phyloP scores from a whole-genome alignment of 257 asterid species.

The Catharanthus roseus region DNA sequence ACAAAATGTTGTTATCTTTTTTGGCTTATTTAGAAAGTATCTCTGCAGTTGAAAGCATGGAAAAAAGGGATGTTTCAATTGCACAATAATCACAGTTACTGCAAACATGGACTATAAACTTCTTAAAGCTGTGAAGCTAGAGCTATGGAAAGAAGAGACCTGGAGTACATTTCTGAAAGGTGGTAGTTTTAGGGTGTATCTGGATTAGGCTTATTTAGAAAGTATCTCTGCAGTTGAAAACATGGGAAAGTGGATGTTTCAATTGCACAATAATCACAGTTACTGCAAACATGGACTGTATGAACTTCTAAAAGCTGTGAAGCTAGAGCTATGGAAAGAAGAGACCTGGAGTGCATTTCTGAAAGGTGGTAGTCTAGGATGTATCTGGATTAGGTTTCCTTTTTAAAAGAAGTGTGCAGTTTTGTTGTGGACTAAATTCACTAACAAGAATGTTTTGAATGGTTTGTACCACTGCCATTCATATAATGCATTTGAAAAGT shows the following conservation, averaged over 20 bases:
- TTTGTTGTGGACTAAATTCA: neutral
- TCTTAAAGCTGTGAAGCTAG: neutral
- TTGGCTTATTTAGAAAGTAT: neutral
- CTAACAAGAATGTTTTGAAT: neutral
- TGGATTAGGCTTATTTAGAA: neutral
- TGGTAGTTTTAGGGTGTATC: no score
- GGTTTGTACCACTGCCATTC: neutral
- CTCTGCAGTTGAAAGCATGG: neutral
- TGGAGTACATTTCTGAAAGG: neutral
- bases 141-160: neutral
- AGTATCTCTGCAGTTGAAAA: neutral
- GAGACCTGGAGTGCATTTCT: neutral
- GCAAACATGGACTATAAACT: neutral
- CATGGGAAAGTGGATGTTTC: neutral
- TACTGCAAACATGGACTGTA: neutral
- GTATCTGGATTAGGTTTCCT: neutral
- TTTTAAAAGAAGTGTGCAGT: neutral
- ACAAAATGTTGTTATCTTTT: conserved; percentile 14
- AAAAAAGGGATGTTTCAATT: neutral
- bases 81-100: neutral
- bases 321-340: neutral
- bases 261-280: neutral
- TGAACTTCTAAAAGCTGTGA: neutral
- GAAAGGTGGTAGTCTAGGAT: neutral
- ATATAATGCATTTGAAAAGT: neutral